Evolutionary conservation across 1,139 yeast species (phyloP).

Genomic region (Candida sanyaensis): DNA sequence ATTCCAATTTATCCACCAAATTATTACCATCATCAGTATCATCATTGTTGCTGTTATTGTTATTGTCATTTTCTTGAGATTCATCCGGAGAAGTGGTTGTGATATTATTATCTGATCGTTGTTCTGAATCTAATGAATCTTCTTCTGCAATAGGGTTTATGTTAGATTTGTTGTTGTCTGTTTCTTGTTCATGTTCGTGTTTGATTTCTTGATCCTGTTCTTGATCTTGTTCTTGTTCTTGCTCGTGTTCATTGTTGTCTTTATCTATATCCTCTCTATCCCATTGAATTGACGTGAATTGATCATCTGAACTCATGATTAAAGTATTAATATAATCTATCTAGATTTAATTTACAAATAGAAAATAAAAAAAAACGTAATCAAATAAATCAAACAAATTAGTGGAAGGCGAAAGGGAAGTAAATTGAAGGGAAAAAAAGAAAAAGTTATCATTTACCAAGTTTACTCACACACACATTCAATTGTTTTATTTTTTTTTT

Average conservation of each 20-base stretch:
- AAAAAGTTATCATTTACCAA: neutral
- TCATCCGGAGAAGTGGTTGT: neutral
- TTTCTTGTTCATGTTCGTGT: slow-evolving; percentile 25
- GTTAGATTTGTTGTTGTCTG: slow-evolving; percentile 8
- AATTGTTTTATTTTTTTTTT: neutral
- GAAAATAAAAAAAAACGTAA: neutral
- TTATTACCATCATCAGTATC: neutral
- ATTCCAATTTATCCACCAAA: slow-evolving; percentile 5
- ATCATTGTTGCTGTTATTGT: neutral
- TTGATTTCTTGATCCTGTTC: too few relatives aligned
- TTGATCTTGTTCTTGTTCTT: slow-evolving; percentile 20
- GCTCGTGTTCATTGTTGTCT: slow-evolving; percentile 8
- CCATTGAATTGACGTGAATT: slow-evolving; percentile 61
- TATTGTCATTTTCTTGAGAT: slow-evolving; percentile 3
- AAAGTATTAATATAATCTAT: neutral
- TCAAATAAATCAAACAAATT: neutral
- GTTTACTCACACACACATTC: neutral
- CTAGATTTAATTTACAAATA: too few relatives aligned
- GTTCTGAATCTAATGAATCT: slow-evolving; percentile 3
- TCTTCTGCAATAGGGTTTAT: slow-evolving; percentile 8
- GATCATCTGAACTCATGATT: slow-evolving; percentile 42
- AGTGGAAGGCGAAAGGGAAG: neutral
- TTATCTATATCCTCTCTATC: slow-evolving; percentile 45
- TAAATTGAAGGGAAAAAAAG: neutral
- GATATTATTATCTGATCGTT: slow-evolving; percentile 4